Conservation (phyloP, 306 rosid species). For the Castanopsis chinensis region DNA sequence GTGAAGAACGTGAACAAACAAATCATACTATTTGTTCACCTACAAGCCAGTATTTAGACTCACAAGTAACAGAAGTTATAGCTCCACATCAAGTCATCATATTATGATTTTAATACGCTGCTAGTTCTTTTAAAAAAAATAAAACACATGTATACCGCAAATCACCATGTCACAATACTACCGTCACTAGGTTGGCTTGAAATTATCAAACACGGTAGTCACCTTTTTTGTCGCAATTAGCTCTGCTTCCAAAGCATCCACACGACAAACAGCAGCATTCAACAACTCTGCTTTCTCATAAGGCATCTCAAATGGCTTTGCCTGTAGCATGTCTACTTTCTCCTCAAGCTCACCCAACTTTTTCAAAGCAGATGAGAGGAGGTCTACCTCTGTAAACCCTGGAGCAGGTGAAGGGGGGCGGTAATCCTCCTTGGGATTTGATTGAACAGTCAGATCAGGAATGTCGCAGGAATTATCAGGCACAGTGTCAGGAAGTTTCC, state of each 20-base stretch:
- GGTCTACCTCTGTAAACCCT: conserved; percentile 31
- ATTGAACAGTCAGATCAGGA: conserved; percentile 26
- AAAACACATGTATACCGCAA: background rate
- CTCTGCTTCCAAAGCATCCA: conserved; percentile 89
- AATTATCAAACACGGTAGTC: background rate
- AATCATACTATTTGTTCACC: background rate
- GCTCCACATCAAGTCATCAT: background rate
- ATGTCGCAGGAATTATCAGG: conserved; percentile 27
- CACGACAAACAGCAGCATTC: conserved; percentile 88
- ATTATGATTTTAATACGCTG: background rate
- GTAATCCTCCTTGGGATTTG: conserved; percentile 44
- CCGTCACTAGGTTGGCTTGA: background rate
- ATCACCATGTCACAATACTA: background rate
- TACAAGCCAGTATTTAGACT: background rate
- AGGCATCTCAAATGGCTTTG: conserved; percentile 82
- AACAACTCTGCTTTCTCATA: conserved; percentile 77
- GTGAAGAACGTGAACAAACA: background rate
- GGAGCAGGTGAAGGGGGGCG: conserved; percentile 64
- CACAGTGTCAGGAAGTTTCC: conserved; percentile 25
- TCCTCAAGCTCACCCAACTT: conserved; percentile 71
- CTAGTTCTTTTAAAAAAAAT: background rate
- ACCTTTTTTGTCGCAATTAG: conserved; percentile 82
- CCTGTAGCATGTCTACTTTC: conserved; percentile 62
- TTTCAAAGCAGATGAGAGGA: conserved; percentile 52
- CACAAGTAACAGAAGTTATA: background rate